Evolutionary conservation across 768 basidiomycete species (phyloP), one percentile per base, ranked within the genome.

Genomic region (Steccherinum ochraceum): DNA sequence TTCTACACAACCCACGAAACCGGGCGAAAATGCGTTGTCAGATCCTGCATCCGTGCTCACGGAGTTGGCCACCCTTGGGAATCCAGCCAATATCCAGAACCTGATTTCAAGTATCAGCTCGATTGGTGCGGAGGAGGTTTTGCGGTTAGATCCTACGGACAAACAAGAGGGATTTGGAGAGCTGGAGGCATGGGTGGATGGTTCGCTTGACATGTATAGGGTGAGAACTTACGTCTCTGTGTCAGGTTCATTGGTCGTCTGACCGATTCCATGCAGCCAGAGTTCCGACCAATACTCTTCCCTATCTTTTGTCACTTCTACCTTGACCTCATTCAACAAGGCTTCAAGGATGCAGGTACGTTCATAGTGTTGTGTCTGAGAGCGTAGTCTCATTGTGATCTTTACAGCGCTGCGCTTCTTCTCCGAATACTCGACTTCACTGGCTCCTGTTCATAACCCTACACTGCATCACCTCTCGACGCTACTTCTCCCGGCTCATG

Each of bases 281-380:
- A 99, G 67, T 88, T 99, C 59, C 78, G 89, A 42, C 93, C 91
- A 42, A 86, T 99, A 27, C 70, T 96, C 13, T 96, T 93, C 63
- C 96, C 96, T 2, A 89, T 99, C 55, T 98, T 97, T 64, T 92
- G 89, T 46, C 93, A 99, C 68, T 97, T 97, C 64, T 97, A 95
- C 66, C 75, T 99, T 24, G 95, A 97, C 65, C 78, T 99, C 45
- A 83, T 98, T 44, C 86, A 93, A 59, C 83, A 85, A 46, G 93
- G 91, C 10, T 92, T 89, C 67, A 85, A 88, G 62, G 88, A 91
- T 63, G 88, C 93, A 56, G 94, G 94, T 87, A 63, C 55, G 84
- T 45, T 35, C 30, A 16, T 21, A 5, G 4, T 20, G 11, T n/a
- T 19, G 23, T 24, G 46, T 27, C 2, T 21, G 13, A 16, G 49